Evolutionary conservation across 139 green algal genomes (phyloP).

Genomic region (Chlorella sp.): DNA sequence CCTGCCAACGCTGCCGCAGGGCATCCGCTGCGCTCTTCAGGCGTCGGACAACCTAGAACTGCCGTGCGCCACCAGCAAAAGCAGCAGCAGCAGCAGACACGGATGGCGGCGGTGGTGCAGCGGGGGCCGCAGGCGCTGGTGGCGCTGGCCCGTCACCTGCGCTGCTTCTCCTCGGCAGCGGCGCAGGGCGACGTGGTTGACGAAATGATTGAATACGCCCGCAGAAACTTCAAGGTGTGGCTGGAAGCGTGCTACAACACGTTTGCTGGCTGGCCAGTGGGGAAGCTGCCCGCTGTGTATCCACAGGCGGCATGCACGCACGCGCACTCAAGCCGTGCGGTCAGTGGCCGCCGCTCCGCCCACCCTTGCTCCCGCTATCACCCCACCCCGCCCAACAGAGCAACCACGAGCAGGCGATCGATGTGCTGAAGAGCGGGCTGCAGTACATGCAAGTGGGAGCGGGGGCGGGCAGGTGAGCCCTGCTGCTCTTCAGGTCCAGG

Average conservation of each 20-base stretch:
- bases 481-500: not conserved
- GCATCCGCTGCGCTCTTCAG: too few species aligned
- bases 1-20: too few species aligned
- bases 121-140: not conserved
- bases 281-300: too few species aligned
- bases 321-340: too few species aligned
- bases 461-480: slow-evolving; percentile 24
- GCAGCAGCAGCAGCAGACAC: not conserved
- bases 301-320: too few species aligned
- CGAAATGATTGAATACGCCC: slow-evolving; percentile 63
- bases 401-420: slow-evolving; percentile 58
- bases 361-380: too few species aligned
- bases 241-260: too few species aligned
- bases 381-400: slow-evolving; percentile 34
- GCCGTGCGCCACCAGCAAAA: not conserved
- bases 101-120: not conserved
- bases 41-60: too few species aligned
- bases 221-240: slow-evolving; percentile 54
- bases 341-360: too few species aligned
- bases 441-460: slow-evolving; percentile 17
- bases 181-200: slow-evolving; percentile 1
- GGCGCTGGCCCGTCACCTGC: not conserved
- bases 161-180: slow-evolving; percentile 12
- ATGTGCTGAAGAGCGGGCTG: slow-evolving; percentile 62
- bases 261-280: too few species aligned